Evolutionary conservation across 2,329 filamentous ascomycete genomes (phyloP).

Genomic region (Colletotrichum sp.): DNA sequence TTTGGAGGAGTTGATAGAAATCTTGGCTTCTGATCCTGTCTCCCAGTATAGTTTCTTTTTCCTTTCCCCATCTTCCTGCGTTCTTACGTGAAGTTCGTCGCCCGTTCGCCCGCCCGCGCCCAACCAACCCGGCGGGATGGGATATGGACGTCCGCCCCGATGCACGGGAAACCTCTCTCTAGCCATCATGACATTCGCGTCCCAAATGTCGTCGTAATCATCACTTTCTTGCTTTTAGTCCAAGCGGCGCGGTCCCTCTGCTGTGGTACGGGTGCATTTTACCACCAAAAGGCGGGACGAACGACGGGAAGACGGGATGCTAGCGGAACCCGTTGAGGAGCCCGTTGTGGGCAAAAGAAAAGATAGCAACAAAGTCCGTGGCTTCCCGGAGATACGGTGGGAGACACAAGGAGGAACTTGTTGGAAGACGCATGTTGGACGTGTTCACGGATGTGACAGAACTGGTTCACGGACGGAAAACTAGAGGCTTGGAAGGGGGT

Average conservation of each 20-base stretch:
- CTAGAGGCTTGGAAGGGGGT: background rate
- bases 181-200: background rate
- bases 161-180: background rate
- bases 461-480: background rate
- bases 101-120: background rate
- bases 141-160: background rate
- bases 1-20: background rate
- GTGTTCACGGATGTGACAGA: background rate
- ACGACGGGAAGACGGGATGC: constrained; percentile 17
- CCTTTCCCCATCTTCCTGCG: background rate
- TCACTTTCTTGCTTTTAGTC: background rate
- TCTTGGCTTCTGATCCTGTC: background rate
- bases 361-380: background rate
- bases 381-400: background rate
- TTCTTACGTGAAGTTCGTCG: background rate
- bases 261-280: background rate
- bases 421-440: background rate
- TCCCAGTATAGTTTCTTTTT: background rate
- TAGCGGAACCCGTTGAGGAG: constrained; percentile 15
- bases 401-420: background rate
- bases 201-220: background rate
- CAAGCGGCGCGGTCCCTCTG: background rate
- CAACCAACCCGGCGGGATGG: background rate
- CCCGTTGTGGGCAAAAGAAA: background rate
- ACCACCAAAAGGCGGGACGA: background rate